phyloP scores from a whole-genome alignment of 2,329 filamentous ascomycete species.

The Penicillium sp. region DNA sequence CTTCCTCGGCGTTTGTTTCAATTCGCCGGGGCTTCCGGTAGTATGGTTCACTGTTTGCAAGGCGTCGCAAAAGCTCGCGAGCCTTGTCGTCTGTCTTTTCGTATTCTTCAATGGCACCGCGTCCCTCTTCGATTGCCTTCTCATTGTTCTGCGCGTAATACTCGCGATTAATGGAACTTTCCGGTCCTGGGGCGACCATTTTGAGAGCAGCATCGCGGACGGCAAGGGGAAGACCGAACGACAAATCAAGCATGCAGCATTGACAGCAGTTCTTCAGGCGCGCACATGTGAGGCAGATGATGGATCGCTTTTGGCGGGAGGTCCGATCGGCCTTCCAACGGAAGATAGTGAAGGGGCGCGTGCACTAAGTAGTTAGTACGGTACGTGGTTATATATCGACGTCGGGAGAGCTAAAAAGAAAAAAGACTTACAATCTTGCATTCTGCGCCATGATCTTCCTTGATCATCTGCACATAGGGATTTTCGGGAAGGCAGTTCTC shows the following conservation, averaged over 20 bases:
- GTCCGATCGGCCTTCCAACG: constrained; percentile 92
- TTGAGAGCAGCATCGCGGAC: constrained; percentile 95
- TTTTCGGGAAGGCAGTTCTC: constrained; percentile 95
- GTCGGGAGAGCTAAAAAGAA: background rate
- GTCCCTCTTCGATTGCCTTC: constrained; percentile 87
- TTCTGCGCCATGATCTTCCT: constrained; percentile 89
- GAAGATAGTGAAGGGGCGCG: constrained; percentile 92
- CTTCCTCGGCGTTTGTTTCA: constrained; percentile 52
- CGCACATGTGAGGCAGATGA: constrained; percentile 94
- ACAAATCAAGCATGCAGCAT: constrained; percentile 96
- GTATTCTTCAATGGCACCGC: constrained; percentile 81
- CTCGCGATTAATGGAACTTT: constrained; percentile 90
- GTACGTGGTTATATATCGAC: background rate
- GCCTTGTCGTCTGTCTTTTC: constrained; percentile 98
- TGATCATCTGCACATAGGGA: constrained; percentile 97
- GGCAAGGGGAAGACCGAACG: constrained; percentile 90
- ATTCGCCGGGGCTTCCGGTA: constrained; percentile 82
- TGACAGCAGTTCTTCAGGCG: constrained; percentile 98
- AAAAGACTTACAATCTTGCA: constrained; percentile 60
- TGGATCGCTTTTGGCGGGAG: constrained; percentile 86
- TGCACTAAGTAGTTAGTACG: constrained; percentile 55
- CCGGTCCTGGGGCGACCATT: constrained; percentile 92
- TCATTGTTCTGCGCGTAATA: constrained; percentile 98
- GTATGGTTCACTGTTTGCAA: constrained; percentile 93
- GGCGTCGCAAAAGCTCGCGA: constrained; percentile 74